phyloP scores from a whole-genome alignment of 2,329 filamentous ascomycete species.

The Neonectria sp. region DNA sequence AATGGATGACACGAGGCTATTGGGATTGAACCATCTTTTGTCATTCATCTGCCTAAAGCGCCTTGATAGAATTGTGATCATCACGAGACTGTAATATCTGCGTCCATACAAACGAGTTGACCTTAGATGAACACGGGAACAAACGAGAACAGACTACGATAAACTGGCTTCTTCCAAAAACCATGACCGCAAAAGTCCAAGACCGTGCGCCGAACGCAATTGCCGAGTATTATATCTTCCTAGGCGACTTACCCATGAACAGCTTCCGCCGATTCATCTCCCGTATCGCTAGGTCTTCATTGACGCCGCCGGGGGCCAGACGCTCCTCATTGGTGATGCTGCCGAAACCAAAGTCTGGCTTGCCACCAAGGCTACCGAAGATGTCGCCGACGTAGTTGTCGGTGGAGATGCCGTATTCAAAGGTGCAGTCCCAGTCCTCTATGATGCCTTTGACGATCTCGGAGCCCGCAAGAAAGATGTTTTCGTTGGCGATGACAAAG shows the following conservation, averaged over 20 bases:
- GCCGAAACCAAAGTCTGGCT: constrained; percentile 75
- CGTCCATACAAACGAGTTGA: not conserved
- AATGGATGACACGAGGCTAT: not conserved
- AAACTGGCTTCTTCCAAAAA: not conserved
- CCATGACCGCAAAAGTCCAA: not conserved
- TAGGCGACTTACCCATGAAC: constrained; percentile 42
- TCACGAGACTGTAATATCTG: not conserved
- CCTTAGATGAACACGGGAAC: not conserved
- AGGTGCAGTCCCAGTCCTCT: constrained; percentile 71
- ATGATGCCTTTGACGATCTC: constrained; percentile 77
- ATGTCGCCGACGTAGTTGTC: constrained; percentile 81
- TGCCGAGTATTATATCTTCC: constrained; percentile 38
- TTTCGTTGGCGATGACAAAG: constrained; percentile 74
- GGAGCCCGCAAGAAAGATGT: constrained; percentile 77
- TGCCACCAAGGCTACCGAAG: constrained; percentile 76
- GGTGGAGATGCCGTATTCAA: constrained; percentile 69
- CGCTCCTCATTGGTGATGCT: constrained; percentile 58
- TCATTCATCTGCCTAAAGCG: not conserved
- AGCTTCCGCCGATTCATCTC: constrained; percentile 49
- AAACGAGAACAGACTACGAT: not conserved
- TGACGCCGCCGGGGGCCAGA: constrained; percentile 43
- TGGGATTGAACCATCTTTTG: not conserved
- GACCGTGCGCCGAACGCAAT: not conserved
- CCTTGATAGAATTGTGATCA: not conserved
- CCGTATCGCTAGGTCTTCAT: constrained; percentile 40